These are phyloP conservation scores for Wickerhamiella hasegawae DNA, from an alignment of 805 yeast genomes.

Conservation along the genomic window DNA sequence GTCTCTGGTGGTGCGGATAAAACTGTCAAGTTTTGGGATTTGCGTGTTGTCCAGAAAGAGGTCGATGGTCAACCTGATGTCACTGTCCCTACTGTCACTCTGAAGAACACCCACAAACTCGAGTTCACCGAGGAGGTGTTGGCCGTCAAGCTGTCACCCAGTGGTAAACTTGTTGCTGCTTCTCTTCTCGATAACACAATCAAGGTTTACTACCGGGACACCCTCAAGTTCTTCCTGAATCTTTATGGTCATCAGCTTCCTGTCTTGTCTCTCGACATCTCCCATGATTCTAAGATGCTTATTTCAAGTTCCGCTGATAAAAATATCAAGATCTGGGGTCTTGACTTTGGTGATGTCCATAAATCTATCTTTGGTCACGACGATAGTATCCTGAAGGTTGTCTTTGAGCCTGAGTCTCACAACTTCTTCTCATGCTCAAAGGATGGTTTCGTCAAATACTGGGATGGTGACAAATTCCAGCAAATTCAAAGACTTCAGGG, in stretches of 20 bases:
- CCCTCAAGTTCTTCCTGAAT: slow-evolving; percentile 74
- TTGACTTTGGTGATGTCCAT: slow-evolving; percentile 98
- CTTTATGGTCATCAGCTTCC: slow-evolving; percentile 95
- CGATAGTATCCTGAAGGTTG: slow-evolving; percentile 83
- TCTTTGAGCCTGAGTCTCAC: slow-evolving; percentile 71
- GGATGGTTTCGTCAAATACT: slow-evolving; percentile 78
- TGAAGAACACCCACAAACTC: slow-evolving; percentile 63
- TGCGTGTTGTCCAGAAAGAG: slow-evolving; percentile 44
- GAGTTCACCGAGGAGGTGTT: slow-evolving; percentile 79
- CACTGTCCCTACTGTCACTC: slow-evolving; percentile 34
- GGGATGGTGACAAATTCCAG: slow-evolving; percentile 98
- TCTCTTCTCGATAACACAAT: slow-evolving; percentile 89
- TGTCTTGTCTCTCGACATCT: slow-evolving; percentile 80
- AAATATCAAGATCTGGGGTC: slow-evolving; percentile 95
- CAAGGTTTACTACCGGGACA: slow-evolving; percentile 76
- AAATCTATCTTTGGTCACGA: slow-evolving; percentile 93
- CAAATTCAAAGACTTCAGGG: slow-evolving; percentile 75
- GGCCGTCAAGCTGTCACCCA: slow-evolving; percentile 66
- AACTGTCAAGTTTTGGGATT: slow-evolving; percentile 76
- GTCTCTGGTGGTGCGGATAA: slow-evolving; percentile 94
- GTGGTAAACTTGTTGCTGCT: slow-evolving; percentile 58
- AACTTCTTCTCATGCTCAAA: slow-evolving; percentile 82
- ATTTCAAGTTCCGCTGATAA: slow-evolving; percentile 95
- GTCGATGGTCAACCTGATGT: slow-evolving; percentile 50
- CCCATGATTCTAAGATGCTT: slow-evolving; percentile 72